phyloP scores from a whole-genome alignment of 164 flowering plant species.

The Liriodendron chinense region DNA sequence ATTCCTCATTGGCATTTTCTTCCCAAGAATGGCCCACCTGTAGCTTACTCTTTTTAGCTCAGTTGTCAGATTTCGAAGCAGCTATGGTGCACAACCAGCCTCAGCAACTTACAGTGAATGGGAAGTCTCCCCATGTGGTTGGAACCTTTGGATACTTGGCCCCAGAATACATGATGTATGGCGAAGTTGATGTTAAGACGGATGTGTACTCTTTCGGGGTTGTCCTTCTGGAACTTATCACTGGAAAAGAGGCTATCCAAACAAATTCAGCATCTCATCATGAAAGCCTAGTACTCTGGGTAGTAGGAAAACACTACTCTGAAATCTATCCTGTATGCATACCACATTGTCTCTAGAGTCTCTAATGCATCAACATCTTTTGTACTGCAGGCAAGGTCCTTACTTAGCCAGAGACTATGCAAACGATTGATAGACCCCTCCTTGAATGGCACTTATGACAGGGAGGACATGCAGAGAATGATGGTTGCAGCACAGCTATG shows the following conservation, averaged over 20 bases:
- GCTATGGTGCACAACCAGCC: constrained; percentile 24
- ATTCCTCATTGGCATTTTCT: no score
- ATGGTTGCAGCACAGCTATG: constrained; percentile 41
- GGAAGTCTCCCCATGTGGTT: constrained; percentile 24
- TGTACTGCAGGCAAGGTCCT: constrained; percentile 42
- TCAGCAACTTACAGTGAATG: constrained; percentile 16
- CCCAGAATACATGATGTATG: constrained; percentile 54
- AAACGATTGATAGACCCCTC: constrained; percentile 42
- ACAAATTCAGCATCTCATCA: constrained; percentile 19
- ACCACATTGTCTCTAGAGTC: background rate
- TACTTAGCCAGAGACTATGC: constrained; percentile 30
- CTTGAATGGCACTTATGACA: constrained; percentile 24
- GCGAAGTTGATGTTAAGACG: constrained; percentile 44
- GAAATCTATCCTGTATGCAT: background rate
- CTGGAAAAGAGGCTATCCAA: constrained; percentile 41
- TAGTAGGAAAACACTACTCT: constrained; percentile 13
- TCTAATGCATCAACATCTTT: background rate
- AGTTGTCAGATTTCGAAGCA: constrained; percentile 49
- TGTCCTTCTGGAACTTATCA: constrained; percentile 49
- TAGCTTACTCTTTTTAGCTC: background rate
- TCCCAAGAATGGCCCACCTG: no score
- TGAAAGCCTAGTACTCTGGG: constrained; percentile 51
- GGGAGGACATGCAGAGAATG: constrained; percentile 38
- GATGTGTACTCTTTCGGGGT: constrained; percentile 55
- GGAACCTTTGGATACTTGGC: constrained; percentile 46